Conservation (phyloP, 2,329 filamentous ascomycete species). For the Penicillium sp. region DNA sequence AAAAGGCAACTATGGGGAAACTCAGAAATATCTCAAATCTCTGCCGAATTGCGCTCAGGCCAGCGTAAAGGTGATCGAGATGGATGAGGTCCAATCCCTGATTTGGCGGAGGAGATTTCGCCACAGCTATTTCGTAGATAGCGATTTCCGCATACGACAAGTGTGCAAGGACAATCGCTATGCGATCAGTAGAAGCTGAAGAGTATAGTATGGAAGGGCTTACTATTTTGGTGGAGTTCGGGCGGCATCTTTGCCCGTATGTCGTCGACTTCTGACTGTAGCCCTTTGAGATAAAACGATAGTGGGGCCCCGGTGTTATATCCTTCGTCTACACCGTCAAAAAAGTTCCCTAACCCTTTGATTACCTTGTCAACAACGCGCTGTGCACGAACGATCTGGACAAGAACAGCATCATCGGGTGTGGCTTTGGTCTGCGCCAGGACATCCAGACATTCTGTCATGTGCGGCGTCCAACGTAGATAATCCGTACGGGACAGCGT, state of each 20-base stretch:
- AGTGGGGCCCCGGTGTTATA: neutral
- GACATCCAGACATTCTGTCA: constrained; percentile 18
- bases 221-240: constrained; percentile 17
- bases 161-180: constrained; percentile 20
- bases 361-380: constrained; percentile 6
- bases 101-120: constrained; percentile 9
- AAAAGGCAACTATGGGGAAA: constrained; percentile 34
- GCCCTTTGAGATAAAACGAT: constrained; percentile 11
- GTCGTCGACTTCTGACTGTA: constrained; percentile 10
- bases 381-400: constrained; percentile 7
- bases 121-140: constrained; percentile 25
- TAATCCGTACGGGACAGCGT: constrained; percentile 55
- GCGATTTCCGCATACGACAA: constrained; percentile 22
- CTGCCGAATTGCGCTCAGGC: constrained; percentile 40
- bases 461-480: constrained; percentile 17
- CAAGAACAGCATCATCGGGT: constrained; percentile 7
- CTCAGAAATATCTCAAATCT: constrained; percentile 47
- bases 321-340: neutral
- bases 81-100: constrained; percentile 18
- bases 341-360: neutral
- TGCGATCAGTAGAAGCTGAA: neutral
- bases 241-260: constrained; percentile 3
- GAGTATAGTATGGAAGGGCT: neutral
- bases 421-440: constrained; percentile 1
- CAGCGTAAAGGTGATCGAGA: constrained; percentile 40